phyloP scores from a whole-genome alignment of 1,139 yeast species.

The Torulaspora globosa region DNA sequence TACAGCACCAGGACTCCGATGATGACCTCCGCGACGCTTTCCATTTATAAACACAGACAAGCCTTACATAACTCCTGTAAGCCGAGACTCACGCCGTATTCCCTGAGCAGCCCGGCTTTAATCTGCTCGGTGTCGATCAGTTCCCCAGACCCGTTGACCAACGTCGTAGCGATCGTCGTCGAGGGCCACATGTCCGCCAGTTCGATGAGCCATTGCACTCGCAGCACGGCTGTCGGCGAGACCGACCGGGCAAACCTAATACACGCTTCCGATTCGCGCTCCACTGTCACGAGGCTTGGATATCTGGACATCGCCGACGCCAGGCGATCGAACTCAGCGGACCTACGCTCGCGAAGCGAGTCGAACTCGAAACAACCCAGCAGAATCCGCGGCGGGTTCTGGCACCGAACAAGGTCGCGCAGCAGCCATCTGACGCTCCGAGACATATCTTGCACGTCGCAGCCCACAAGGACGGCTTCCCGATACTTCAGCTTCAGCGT shows the following conservation, averaged over 20 bases:
- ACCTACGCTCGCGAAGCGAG: slow-evolving; percentile 10
- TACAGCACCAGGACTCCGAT: slow-evolving; percentile 7
- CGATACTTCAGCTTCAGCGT: slow-evolving; percentile 2
- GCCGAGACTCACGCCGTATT: slow-evolving; percentile 21
- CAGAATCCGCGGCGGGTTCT: slow-evolving; percentile 14
- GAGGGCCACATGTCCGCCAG: slow-evolving; percentile 6
- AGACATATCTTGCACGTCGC: slow-evolving; percentile 4
- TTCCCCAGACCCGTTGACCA: slow-evolving; percentile 5
- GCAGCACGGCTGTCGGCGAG: slow-evolving; percentile 1
- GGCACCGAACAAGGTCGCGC: slow-evolving; percentile 3
- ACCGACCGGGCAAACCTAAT: background rate
- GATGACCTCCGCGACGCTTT: slow-evolving; percentile 10
- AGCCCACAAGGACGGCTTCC: slow-evolving; percentile 1
- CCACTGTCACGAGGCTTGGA: slow-evolving; percentile 1
- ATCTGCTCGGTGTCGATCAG: slow-evolving; percentile 2
- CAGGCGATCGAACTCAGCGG: slow-evolving; percentile 1
- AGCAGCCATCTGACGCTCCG: slow-evolving; percentile 8
- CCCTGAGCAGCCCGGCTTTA: slow-evolving; percentile 15
- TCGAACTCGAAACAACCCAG: slow-evolving; percentile 21
- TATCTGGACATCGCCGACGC: slow-evolving; percentile 1
- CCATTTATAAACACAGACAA: slow-evolving; percentile 11
- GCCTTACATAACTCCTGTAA: slow-evolving; percentile 14
- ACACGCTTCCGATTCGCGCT: background rate
- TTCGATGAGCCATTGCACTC: slow-evolving; percentile 1
- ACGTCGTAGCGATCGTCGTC: slow-evolving; percentile 3